Conservation (phyloP, 2,329 filamentous ascomycete species). For the Chaetoscypha palmicola region DNA sequence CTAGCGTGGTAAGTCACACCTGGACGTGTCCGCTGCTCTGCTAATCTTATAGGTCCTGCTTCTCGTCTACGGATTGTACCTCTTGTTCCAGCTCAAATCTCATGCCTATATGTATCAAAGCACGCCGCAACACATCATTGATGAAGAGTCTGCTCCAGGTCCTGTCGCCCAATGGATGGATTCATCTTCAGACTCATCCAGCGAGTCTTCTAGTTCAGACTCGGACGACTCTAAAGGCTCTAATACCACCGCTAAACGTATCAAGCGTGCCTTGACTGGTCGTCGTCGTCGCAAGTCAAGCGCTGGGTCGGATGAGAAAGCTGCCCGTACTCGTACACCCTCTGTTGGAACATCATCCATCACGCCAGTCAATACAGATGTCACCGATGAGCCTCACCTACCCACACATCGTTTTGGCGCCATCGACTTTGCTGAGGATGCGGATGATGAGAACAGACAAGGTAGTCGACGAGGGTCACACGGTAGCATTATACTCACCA, state of each 20-base stretch:
- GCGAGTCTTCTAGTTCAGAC: slow-evolving; percentile 54
- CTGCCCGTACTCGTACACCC: slow-evolving; percentile 38
- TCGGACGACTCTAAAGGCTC: slow-evolving; percentile 62
- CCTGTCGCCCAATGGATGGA: slow-evolving; percentile 77
- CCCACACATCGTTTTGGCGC: slow-evolving; percentile 25
- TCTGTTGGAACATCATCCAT: slow-evolving; percentile 32
- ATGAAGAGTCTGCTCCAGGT: slow-evolving; percentile 82
- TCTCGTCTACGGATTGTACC: slow-evolving; percentile 74
- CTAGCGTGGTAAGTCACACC: slow-evolving; percentile 61
- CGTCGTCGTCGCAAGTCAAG: slow-evolving; percentile 69
- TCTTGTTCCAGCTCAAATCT: slow-evolving; percentile 86
- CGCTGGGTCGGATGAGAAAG: slow-evolving; percentile 57
- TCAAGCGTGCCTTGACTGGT: slow-evolving; percentile 66
- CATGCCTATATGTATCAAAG: slow-evolving; percentile 90
- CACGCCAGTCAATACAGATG: slow-evolving; percentile 19
- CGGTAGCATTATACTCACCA: slow-evolving; percentile 21
- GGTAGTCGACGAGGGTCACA: slow-evolving; percentile 26
- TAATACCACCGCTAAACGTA: slow-evolving; percentile 65
- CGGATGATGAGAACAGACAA: slow-evolving; percentile 38
- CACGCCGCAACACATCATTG: slow-evolving; percentile 85
- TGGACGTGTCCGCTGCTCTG: slow-evolving; percentile 1
- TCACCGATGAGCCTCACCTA: slow-evolving; percentile 19
- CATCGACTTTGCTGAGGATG: slow-evolving; percentile 47
- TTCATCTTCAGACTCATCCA: slow-evolving; percentile 53
- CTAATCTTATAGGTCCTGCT: slow-evolving; percentile 53